Base-by-base conservation (phyloP, 2,329 filamentous ascomycete genomes). In the Paramyrothecium sp. region DNA sequence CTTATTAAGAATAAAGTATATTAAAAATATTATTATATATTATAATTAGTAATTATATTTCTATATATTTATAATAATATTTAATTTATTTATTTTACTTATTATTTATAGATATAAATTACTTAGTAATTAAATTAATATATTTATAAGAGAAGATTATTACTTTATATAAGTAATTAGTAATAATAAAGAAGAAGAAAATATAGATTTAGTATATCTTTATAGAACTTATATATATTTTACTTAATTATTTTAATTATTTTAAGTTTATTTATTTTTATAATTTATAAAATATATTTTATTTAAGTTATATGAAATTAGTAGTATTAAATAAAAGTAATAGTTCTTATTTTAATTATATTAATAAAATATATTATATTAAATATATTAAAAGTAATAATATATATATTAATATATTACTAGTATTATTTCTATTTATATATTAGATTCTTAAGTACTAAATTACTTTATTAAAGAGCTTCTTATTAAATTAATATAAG, bases 151-250 rank as follows among this genome's bases (percentile, higher is more conserved):
- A 20, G 13, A 11, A 48, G 16, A 12, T n/a, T n/a, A 48, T n/a
- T 48, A 48, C 16, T 12, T 48, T 11, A 48, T n/a, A 48, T 11
- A 48, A n/a, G 16, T 10, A 11, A 8, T 48, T 51, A 22, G 26
- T 41, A 41, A 55, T 21, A 21, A 54, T n/a, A 7, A n/a, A 54
- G 20, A 48, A 53, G 47, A 53, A 52, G 22, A 53, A 44, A 48
- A n/a, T 10, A n/a, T n/a, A 19, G n/a, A 41, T 11, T 11, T 11
- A 41, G 11, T 11, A 41, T 11, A 41, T 11, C 11, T 11, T 11
- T 11, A 41, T 11, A 11, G 11, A 41, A 41, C 11, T 11, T 11
- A 41, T 41, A 41, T 11, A 41, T 11, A n/a, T n/a, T 41, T 11
- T 11, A 41, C 11, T 11, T 41, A 41, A 41, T 41, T 41, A 41